Evolutionary conservation across 2,329 filamentous ascomycete species (phyloP).

Genomic region (Saccharata proteae): DNA sequence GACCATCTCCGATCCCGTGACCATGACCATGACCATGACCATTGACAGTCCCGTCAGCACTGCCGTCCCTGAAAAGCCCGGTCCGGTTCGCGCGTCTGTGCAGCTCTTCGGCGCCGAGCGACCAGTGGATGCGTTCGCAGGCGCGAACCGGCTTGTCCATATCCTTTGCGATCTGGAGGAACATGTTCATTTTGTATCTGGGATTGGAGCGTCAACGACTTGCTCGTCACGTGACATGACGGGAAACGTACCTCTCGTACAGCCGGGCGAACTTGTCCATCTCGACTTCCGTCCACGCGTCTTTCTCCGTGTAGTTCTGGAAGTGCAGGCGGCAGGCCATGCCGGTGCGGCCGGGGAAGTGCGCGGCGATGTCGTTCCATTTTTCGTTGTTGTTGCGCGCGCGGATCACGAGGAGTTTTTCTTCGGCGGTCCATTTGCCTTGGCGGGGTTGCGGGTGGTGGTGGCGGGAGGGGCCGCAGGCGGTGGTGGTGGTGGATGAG

Average conservation of each 20-base stretch:
- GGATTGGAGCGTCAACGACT: constrained; percentile 9
- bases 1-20: no score
- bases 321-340: constrained; percentile 93
- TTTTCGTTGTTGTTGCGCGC: constrained; percentile 88
- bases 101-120: constrained; percentile 88
- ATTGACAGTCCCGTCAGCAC: no score
- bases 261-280: constrained; percentile 93
- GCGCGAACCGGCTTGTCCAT: constrained; percentile 93
- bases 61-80: no score
- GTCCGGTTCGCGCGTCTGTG: constrained; percentile 77
- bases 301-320: constrained; percentile 89
- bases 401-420: constrained; percentile 88
- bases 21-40: no score
- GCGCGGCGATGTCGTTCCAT: constrained; percentile 95
- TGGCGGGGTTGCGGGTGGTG: no score
- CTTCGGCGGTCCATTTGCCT: constrained; percentile 91
- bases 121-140: constrained; percentile 97
- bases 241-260: constrained; percentile 71
- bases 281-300: constrained; percentile 94
- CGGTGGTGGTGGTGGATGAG: no score
- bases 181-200: constrained; percentile 97
- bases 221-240: not conserved
- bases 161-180: constrained; percentile 88
- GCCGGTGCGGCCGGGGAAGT: constrained; percentile 76
- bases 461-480: no score